Evolutionary conservation across 768 basidiomycete species (phyloP).

Genomic region (Lactifluus piperatus): DNA sequence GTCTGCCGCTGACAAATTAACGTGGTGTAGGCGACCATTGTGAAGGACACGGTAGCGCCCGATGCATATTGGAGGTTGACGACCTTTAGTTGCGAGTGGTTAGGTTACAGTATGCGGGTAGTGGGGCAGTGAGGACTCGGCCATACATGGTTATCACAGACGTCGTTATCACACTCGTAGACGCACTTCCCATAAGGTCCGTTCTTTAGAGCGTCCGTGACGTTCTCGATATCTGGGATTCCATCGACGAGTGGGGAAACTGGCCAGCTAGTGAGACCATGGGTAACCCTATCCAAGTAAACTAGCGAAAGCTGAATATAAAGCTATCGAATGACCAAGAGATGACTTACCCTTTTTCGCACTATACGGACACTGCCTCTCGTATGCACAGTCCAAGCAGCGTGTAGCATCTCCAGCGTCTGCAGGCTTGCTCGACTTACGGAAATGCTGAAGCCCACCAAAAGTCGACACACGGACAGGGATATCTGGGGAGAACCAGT

Average conservation of each 20-base stretch:
- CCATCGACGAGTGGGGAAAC: conserved; percentile 63
- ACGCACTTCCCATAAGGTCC: conserved; percentile 79
- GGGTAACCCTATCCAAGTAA: conserved; percentile 67
- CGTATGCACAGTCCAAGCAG: conserved; percentile 71
- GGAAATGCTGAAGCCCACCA: conserved; percentile 79
- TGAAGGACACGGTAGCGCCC: conserved; percentile 76
- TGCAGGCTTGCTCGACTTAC: conserved; percentile 58
- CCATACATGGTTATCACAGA: conserved; percentile 73
- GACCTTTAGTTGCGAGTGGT: conserved; percentile 34
- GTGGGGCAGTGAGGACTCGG: neutral
- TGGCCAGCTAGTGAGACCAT: conserved; percentile 55
- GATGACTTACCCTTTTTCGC: conserved; percentile 65
- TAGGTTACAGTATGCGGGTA: neutral
- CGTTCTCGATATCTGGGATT: conserved; percentile 78
- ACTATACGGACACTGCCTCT: conserved; percentile 73
- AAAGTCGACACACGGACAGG: conserved; percentile 76
- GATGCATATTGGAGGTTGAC: conserved; percentile 83
- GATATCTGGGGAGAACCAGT: conserved; percentile 59
- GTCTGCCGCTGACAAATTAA: conserved; percentile 76
- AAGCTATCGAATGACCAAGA: neutral
- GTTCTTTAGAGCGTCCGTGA: conserved; percentile 57
- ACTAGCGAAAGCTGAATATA: conserved; percentile 34
- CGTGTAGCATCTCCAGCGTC: conserved; percentile 57
- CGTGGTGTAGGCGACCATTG: conserved; percentile 83
- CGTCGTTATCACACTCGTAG: conserved; percentile 78